Evolutionary conservation across 2,329 filamentous ascomycete species (phyloP), one percentile per base, ranked within the genome.

Genomic region (Diplodia intermedia): DNA sequence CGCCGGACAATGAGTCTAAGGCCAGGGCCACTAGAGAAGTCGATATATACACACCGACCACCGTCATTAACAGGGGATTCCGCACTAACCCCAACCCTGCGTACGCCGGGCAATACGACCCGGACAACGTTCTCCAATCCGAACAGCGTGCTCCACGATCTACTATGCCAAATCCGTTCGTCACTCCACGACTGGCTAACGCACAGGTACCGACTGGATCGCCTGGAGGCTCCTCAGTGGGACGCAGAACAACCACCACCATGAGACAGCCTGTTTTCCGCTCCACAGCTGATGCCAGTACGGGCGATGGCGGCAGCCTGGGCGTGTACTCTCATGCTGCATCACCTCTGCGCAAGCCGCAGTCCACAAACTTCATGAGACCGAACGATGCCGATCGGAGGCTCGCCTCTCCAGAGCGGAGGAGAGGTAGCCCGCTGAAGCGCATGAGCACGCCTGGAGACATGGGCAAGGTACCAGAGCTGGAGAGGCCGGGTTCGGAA

Each of bases 31-130:
- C 74, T 1, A 75, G 76, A 31, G 85, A 86, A 70, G 85, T 91
- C 23, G 86, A 89, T 52, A 84, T 85, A 18, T 90, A 88, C 75
- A 88, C 86, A 1, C 87, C 88, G 0, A 86, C 85, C 0, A 85
- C 86, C 8, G 80, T 88, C 61, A 82, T 97, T 72, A 90, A 90
- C 69, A 89, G 91, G 55, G 88, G 88, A 1, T 97, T 97, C 79
- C 86, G 88, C 70, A 91, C 91, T 1, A 91, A 93, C 69, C 90
- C 92, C 4, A 97, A 97, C 76, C 89, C 91, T 0, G 92, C 91
- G 76, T 95, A 95, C 75, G 80, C 87, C 38, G 87, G 86, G 69
- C 88, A 93, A 72, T 86, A 93, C 71, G 89, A 94, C 73, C 89
- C 91, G 0, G 89, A 94, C 56, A 83, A 82, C 55, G 73, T 73